Conservation (phyloP, 495 filamentous ascomycete species). For the Neurospora terricola region DNA sequence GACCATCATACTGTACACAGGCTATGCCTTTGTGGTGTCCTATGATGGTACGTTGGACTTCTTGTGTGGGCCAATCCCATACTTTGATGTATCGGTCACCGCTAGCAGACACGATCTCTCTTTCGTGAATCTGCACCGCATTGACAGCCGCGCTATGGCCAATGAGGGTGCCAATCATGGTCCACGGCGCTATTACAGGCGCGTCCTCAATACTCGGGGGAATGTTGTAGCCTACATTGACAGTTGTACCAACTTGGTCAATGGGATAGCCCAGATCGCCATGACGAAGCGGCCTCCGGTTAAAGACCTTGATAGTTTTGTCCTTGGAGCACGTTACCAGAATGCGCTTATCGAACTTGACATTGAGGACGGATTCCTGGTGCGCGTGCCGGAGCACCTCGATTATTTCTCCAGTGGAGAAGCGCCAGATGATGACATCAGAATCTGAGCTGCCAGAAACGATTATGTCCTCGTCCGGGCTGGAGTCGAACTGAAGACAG, state of each 20-base stretch:
- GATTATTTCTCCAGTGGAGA: constrained; percentile 76
- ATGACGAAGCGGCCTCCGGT: constrained; percentile 57
- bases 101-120: constrained; percentile 86
- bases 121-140: constrained; percentile 79
- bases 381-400: constrained; percentile 68
- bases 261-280: constrained; percentile 54
- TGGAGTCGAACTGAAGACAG: constrained; percentile 94
- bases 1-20: constrained; percentile 94
- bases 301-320: constrained; percentile 92
- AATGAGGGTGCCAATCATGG: constrained; percentile 64
- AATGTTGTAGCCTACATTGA: constrained; percentile 38
- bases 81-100: constrained; percentile 86
- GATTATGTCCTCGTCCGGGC: constrained; percentile 79
- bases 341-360: constrained; percentile 82
- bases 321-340: constrained; percentile 97
- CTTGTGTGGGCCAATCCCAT: constrained; percentile 79
- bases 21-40: constrained; percentile 95
- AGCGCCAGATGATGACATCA: constrained; percentile 82
- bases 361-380: constrained; percentile 84
- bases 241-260: constrained; percentile 43
- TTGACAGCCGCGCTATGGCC: constrained; percentile 92
- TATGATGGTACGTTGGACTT: constrained; percentile 62
- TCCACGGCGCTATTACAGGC: constrained; percentile 50
- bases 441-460: constrained; percentile 90
- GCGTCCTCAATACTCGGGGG: constrained; percentile 30